Evolutionary conservation across 1,284 basidiomycete species (phyloP), one percentile per base, ranked within the genome.

Genomic region (Malassezia globosa): DNA sequence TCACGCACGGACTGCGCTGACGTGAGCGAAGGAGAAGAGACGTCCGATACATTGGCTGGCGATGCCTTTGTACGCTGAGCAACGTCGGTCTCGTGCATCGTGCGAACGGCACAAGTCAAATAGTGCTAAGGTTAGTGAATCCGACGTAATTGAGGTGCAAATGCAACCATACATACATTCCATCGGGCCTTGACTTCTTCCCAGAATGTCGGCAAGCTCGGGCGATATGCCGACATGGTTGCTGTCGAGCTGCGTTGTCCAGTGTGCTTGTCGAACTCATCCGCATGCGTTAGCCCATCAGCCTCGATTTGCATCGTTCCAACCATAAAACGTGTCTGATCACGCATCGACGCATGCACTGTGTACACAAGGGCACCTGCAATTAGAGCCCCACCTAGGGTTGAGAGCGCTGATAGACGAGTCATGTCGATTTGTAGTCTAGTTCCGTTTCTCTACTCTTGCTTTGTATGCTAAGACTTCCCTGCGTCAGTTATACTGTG

Each of bases 241-340:
- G 31, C 19, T 18, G 19, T 21, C 13, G 7, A 10, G 24, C 14
- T 16, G 10, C 44, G 50, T 42, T 37, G 24, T 6, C 44, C 44
- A 6, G 11, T 52, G 13, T 18, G 21, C 23, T 27, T 38, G 35
- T 52, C 50, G 16, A 35, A 46, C 16, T 46, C 44, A 23, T 41
- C 34, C 13, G 31, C 50, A n/a, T 35, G 21, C 5, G 33, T 36
- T 11, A 52, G 38, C 13, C 37, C 43, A 6, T 42, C 45, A 4
- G 39, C 26, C 16, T 43, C 19, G 18, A 24, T 8, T 11, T 39
- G 44, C 50, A 52, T 39, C 5, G 31, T 35, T 7, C 34, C 21
- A 4, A 52, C 27, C 50, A 52, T 42, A 36, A 37, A 42, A 21
- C 22, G 45, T 22, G 50, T 52, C 36, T 52, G 50, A 29, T 52